Conservation (phyloP, 2,329 filamentous ascomycete species). For the Fusarium chuoi region DNA sequence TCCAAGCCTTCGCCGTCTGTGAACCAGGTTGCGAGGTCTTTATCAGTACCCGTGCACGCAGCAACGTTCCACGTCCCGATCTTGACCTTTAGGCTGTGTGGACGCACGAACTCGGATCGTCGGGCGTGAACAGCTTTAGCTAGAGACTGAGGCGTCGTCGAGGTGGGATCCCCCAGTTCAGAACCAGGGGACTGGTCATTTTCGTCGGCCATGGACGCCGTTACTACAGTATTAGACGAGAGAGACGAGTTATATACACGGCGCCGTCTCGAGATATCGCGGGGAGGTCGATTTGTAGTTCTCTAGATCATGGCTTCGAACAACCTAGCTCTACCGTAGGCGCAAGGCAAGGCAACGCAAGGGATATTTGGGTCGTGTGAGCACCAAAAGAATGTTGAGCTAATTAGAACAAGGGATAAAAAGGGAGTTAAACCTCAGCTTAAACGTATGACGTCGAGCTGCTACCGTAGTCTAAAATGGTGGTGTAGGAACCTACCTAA, state of each 20-base stretch:
- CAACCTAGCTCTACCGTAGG: constrained; percentile 21
- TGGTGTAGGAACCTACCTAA: constrained; percentile 29
- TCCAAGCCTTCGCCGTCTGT: constrained; percentile 78
- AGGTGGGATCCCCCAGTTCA: constrained; percentile 57
- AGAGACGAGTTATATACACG: constrained; percentile 27
- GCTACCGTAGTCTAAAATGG: constrained; percentile 19
- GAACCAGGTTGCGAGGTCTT: constrained; percentile 91
- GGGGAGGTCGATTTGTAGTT: constrained; percentile 39
- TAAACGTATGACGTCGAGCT: constrained; percentile 29
- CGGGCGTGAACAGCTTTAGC: constrained; percentile 75
- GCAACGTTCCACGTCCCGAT: constrained; percentile 97
- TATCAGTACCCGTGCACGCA: constrained; percentile 83
- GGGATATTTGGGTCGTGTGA: neutral
- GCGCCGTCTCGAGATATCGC: constrained; percentile 41
- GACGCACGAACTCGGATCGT: constrained; percentile 80
- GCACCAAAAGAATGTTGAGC: constrained; percentile 27
- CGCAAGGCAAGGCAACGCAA: neutral
- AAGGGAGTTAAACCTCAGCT: constrained; percentile 22
- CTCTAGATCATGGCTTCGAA: constrained; percentile 50
- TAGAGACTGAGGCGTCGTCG: constrained; percentile 65
- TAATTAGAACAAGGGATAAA: constrained; percentile 5
- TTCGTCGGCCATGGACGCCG: constrained; percentile 44
- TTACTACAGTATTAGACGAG: constrained; percentile 31
- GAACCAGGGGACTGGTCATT: constrained; percentile 49
- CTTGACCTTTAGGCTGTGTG: constrained; percentile 82